Percentiles rank a stretch among this genome's conserved stretches.
Evolutionary conservation across 345 rosid species (phyloP).

Genomic region (Salix viminalis): DNA sequence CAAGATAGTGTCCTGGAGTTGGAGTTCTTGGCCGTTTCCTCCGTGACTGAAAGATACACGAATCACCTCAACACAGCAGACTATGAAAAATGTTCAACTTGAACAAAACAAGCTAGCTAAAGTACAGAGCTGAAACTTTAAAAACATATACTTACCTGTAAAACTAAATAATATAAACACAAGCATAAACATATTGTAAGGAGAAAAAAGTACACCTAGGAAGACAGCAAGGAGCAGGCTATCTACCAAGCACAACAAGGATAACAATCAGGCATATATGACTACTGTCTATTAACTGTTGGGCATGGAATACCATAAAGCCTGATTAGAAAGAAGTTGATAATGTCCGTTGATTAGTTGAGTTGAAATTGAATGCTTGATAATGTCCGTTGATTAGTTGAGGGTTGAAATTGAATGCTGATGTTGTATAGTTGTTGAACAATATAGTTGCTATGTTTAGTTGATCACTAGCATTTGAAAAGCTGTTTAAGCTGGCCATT

Average conservation of each 20-base stretch:
- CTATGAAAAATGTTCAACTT: not conserved
- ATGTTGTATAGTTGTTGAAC: conserved; percentile 74
- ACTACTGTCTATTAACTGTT: conserved; percentile 33
- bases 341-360: conserved; percentile 99
- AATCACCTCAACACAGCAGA: conserved; percentile 12
- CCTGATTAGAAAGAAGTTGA: conserved; percentile 80
- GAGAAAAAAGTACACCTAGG: not conserved
- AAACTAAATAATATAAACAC: not conserved
- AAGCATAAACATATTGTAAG: not conserved
- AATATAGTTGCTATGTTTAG: conserved; percentile 84
- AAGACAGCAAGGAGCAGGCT: not conserved
- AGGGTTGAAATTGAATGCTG: conserved; percentile 80
- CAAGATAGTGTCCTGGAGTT: conserved; percentile 98
- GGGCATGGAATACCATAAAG: conserved; percentile 64
- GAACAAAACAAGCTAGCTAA: not conserved
- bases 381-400: conserved; percentile 92
- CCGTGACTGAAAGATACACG: conserved; percentile 65
- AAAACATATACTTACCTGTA: not conserved
- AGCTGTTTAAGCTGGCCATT: conserved; percentile 91
- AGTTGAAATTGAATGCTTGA: conserved; percentile 81
- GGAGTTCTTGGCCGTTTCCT: conserved; percentile 98
- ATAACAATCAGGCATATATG: conserved; percentile 21
- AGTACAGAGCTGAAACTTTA: not conserved
- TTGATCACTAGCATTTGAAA: conserved; percentile 90
- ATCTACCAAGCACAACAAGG: conserved; percentile 16